A percentile compares a stretch with the other conserved stretches of the same genome.
These are phyloP conservation scores for Boletellus ananas DNA, from an alignment of 768 basidiomycete species.

Conservation along the genomic window DNA sequence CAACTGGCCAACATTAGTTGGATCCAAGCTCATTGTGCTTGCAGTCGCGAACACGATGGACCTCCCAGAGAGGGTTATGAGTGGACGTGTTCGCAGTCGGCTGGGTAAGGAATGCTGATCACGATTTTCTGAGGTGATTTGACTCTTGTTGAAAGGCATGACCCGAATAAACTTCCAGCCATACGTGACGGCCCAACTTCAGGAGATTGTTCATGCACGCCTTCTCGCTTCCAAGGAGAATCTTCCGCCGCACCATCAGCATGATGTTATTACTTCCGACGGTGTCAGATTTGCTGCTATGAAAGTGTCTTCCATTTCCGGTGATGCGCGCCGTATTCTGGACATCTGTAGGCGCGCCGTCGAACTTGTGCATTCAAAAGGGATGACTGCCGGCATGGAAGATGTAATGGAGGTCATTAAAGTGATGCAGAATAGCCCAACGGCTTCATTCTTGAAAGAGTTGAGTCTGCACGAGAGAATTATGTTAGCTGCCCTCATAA, in stretches of 20 bases:
- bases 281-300: slow-evolving; percentile 85
- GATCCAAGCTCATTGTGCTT: slow-evolving; percentile 88
- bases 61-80: slow-evolving; percentile 90
- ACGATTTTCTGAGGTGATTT: not conserved
- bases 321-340: slow-evolving; percentile 89
- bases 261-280: slow-evolving; percentile 57
- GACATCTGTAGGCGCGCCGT: slow-evolving; percentile 93
- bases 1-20: slow-evolving; percentile 94
- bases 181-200: slow-evolving; percentile 73
- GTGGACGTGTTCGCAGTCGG: slow-evolving; percentile 86
- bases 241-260: slow-evolving; percentile 40
- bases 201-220: slow-evolving; percentile 83
- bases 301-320: slow-evolving; percentile 75
- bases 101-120: slow-evolving; percentile 52
- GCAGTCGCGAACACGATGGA: slow-evolving; percentile 99
- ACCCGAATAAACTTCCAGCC: slow-evolving; percentile 90
- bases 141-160: slow-evolving; percentile 54
- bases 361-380: slow-evolving; percentile 60
- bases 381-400: slow-evolving; percentile 53
- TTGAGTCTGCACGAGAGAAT: slow-evolving; percentile 86
- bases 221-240: slow-evolving; percentile 57
- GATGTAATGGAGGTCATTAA: slow-evolving; percentile 79
- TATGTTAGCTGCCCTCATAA: slow-evolving; percentile 79
- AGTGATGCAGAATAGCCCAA: slow-evolving; percentile 89
- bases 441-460: slow-evolving; percentile 74